These are phyloP conservation scores for Solanum hybrid DNA, from an alignment of 305 asterid genomes.

Conservation along the genomic window DNA sequence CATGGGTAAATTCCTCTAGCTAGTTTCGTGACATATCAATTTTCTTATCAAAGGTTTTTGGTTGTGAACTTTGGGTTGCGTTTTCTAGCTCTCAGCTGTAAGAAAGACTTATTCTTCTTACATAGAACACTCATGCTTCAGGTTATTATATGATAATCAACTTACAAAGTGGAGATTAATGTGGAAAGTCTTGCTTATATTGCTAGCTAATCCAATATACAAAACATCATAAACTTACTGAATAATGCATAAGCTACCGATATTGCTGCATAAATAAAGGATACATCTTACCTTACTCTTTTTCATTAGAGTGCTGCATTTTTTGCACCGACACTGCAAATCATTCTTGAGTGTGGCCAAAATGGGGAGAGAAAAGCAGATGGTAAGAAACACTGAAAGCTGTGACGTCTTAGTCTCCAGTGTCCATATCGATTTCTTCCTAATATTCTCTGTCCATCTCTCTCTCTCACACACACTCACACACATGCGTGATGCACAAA, in stretches of 20 bases:
- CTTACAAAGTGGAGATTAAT: not conserved
- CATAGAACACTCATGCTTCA: not conserved
- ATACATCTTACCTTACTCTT: not conserved
- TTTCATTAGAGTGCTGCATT: not conserved
- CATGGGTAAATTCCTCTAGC: slow-evolving; percentile 60
- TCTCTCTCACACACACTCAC: not conserved
- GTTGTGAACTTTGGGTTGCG: not conserved
- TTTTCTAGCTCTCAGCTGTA: not conserved
- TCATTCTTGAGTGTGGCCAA: not conserved
- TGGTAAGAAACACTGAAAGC: not conserved
- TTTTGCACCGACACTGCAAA: not conserved
- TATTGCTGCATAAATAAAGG: not conserved
- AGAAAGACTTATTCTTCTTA: not conserved
- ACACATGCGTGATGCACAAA: not conserved
- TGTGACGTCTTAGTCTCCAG: not conserved
- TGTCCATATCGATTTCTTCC: not conserved
- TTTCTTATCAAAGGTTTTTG: not conserved
- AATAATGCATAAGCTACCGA: not conserved
- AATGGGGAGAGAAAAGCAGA: not conserved
- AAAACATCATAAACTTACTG: not conserved
- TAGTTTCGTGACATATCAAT: not conserved
- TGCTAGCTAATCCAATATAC: not conserved
- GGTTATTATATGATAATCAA: not conserved
- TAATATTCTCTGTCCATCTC: not conserved
- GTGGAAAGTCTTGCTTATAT: not conserved